Percentiles rank a stretch among this genome's conserved stretches.
Conservation (phyloP, 2,329 filamentous ascomycete species). For the Moelleriella libera region DNA sequence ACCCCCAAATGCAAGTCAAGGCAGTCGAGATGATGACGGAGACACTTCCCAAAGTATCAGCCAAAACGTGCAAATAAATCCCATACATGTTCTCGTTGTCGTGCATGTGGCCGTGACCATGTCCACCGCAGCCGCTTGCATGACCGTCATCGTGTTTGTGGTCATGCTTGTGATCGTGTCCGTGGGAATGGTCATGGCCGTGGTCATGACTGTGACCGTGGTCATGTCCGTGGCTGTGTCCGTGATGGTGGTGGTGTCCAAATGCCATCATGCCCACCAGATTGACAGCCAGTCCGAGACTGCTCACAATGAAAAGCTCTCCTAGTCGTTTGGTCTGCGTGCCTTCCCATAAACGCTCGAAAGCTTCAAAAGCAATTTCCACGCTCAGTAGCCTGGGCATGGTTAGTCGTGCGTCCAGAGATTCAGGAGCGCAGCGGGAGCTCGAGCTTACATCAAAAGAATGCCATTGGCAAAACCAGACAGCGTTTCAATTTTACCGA, state of each 20-base stretch:
- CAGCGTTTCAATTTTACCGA: slow-evolving; percentile 91
- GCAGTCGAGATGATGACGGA: slow-evolving; percentile 88
- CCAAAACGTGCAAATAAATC: slow-evolving; percentile 89
- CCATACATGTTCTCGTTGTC: slow-evolving; percentile 97
- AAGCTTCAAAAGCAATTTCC: slow-evolving; percentile 90
- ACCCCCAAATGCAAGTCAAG: slow-evolving; percentile 74
- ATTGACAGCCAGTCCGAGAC: slow-evolving; percentile 77
- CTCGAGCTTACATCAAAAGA: slow-evolving; percentile 62
- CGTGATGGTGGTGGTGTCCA: slow-evolving; percentile 45
- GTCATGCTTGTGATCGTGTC: slow-evolving; percentile 13
- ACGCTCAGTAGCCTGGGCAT: slow-evolving; percentile 65
- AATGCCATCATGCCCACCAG: slow-evolving; percentile 85
- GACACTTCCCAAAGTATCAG: slow-evolving; percentile 85
- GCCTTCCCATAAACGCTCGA: slow-evolving; percentile 74
- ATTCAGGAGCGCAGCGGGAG: too few species aligned
- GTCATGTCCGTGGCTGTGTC: slow-evolving; percentile 22
- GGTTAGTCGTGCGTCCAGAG: background rate
- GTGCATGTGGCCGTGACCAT: slow-evolving; percentile 29
- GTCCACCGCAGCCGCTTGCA: slow-evolving; percentile 27
- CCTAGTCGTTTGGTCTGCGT: slow-evolving; percentile 70
- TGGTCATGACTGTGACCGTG: slow-evolving; percentile 27
- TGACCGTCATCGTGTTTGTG: slow-evolving; percentile 7
- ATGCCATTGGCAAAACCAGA: slow-evolving; percentile 95
- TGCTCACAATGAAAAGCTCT: slow-evolving; percentile 81
- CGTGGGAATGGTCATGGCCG: slow-evolving; percentile 23